Evolutionary conservation across 768 basidiomycete genomes (phyloP).

Genomic region (Mycena vitilis): DNA sequence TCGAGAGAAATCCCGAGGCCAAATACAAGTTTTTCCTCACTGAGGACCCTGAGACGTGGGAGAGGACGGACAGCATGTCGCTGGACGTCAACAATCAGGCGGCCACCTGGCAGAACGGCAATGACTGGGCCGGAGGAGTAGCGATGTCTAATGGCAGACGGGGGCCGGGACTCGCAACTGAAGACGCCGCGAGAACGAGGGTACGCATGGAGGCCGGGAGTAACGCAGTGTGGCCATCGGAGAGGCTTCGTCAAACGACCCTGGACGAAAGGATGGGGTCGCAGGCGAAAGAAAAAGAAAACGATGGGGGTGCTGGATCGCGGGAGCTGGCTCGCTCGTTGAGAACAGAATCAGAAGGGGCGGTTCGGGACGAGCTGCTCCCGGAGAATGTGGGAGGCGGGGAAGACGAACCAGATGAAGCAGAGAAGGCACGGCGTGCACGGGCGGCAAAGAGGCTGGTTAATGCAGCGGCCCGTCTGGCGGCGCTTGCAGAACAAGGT

Average conservation of each 20-base stretch:
- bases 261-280: not conserved
- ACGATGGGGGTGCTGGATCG: too few relatives aligned
- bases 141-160: not conserved
- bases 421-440: too few relatives aligned
- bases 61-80: not conserved
- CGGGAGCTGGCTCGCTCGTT: too few relatives aligned
- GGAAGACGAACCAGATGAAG: too few relatives aligned
- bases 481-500: too few relatives aligned
- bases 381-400: too few relatives aligned
- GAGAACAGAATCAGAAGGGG: too few relatives aligned
- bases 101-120: slow-evolving; percentile 2
- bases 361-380: too few relatives aligned
- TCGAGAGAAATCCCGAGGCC: slow-evolving; percentile 29
- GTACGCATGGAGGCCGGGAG: not conserved
- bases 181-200: not conserved
- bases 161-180: not conserved
- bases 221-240: not conserved
- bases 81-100: not conserved
- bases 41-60: slow-evolving; percentile 28
- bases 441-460: too few relatives aligned
- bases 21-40: slow-evolving; percentile 37
- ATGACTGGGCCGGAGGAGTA: not conserved
- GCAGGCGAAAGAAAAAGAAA: not conserved
- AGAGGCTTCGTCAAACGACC: not conserved
- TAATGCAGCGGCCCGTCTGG: too few relatives aligned